Base-by-base conservation (phyloP, 805 yeast genomes). In the Yamadazyma philogaea region DNA sequence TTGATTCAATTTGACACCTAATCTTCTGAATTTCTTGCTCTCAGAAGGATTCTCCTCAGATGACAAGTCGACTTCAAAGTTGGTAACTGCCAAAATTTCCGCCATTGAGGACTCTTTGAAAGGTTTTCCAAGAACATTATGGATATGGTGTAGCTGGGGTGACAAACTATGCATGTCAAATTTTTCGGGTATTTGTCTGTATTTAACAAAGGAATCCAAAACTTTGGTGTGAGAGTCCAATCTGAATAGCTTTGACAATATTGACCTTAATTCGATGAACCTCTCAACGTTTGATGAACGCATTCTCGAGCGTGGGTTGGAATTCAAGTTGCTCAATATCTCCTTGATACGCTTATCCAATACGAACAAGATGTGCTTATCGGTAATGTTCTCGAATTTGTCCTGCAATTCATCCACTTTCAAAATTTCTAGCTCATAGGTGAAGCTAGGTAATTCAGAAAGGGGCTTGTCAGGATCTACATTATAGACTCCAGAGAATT, bases 181-280 rank as follows among this genome's bases (percentile, higher is more conserved):
- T 12, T 19, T 15, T 11, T 39, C 47, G 10, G 47, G 47, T 8
- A 44, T 26, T 18, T 44, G 47, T 11, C 12, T 37, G 31, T 44
- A 44, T 21, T 35, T 40, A 24, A 43, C 51, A 79, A 67, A 18
- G 1, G 26, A 20, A 30, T 42, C 45, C 14, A 78, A 68, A 36
- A 73, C 74, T 2, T 79, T 64, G 49, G 77, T 74, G 1, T 82
- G 82, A 12, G 81, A 80, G 46, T 80, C 79, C 22, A 75, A 49
- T 18, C 62, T 57, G 56, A n/a, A 79, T 64, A 37, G 66, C 55
- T 52, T 24, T 2, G 43, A 36, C 39, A 59, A 48, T n/a, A 50
- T 40, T 10, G 46, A 48, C 27, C 49, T 34, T 37, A 59, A 44
- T 16, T 50, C 52, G 12, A 51, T 46, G 37, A 52, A 53, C 27